Evolutionary conservation across 140 eudicot species (phyloP).

Genomic region (Bidens hawaiensis): DNA sequence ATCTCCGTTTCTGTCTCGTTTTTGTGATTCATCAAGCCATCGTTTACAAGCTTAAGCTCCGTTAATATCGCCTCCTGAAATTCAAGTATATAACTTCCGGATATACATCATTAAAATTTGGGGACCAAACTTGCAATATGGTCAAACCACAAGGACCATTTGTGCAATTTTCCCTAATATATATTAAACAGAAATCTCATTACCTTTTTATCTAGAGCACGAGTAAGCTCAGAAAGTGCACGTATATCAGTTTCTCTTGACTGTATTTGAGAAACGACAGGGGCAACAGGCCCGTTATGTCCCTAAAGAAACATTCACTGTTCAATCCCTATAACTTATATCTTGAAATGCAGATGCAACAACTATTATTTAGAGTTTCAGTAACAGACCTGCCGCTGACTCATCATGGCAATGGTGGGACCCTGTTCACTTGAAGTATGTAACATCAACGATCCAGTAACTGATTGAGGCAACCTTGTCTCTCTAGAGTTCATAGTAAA

Average conservation of each 20-base stretch:
- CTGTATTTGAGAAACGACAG: slow-evolving; percentile 45
- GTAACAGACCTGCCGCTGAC: slow-evolving; percentile 55
- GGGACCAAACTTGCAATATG: too few relatives aligned
- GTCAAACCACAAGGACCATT: too few relatives aligned
- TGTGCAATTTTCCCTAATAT: too few relatives aligned
- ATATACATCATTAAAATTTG: neutral
- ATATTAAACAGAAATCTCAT: neutral
- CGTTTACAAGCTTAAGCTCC: slow-evolving; percentile 80
- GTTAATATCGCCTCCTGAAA: slow-evolving; percentile 70
- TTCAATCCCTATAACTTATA: neutral
- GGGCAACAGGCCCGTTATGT: slow-evolving; percentile 30
- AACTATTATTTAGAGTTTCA: neutral
- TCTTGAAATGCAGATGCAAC: neutral
- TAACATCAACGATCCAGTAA: slow-evolving; percentile 16
- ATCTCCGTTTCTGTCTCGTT: slow-evolving; percentile 46
- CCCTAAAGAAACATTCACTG: slow-evolving; percentile 17
- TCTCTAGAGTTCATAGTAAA: slow-evolving; percentile 42
- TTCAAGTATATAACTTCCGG: slow-evolving; percentile 1
- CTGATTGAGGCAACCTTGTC: slow-evolving; percentile 24
- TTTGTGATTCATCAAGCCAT: slow-evolving; percentile 59
- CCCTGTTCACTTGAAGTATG: slow-evolving; percentile 25
- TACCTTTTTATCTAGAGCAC: slow-evolving; percentile 93
- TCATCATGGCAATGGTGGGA: slow-evolving; percentile 27
- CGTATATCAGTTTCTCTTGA: slow-evolving; percentile 82
- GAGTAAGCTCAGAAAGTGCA: slow-evolving; percentile 77